Percentiles rank a stretch among this genome's conserved stretches.
Evolutionary conservation across 805 yeast genomes (phyloP).

Genomic region (Metschnikowia cubensis): DNA sequence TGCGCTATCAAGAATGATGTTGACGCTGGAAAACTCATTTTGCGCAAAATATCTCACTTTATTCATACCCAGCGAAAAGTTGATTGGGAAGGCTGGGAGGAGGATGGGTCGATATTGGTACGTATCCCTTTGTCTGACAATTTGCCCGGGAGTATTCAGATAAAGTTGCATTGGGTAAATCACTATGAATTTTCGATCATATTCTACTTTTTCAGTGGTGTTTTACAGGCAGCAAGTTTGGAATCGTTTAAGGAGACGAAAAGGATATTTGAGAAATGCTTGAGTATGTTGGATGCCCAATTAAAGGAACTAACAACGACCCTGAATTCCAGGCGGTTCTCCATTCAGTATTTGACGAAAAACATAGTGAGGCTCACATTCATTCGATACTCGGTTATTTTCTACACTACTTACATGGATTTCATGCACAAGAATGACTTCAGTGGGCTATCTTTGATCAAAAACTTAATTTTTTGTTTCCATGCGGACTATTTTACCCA

Average conservation of each 20-base stretch:
- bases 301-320: conserved; percentile 8
- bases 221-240: conserved; percentile 11
- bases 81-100: conserved; percentile 27
- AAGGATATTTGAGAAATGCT: conserved; percentile 37
- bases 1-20: conserved; percentile 27
- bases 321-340: conserved; percentile 3
- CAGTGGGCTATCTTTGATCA: conserved; percentile 20
- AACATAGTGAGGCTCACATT: conserved; percentile 25
- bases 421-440: conserved; percentile 27
- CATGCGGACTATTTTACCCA: conserved; percentile 33
- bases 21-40: conserved; percentile 19
- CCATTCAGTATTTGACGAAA: conserved; percentile 9
- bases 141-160: conserved; percentile 7
- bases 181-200: conserved; percentile 40
- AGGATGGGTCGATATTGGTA: conserved; percentile 21
- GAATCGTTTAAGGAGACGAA: conserved; percentile 29
- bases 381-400: conserved; percentile 21
- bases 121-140: conserved; percentile 3
- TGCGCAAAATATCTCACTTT: conserved; percentile 17
- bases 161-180: conserved; percentile 38
- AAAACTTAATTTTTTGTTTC: conserved; percentile 34
- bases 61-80: conserved; percentile 18
- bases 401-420: conserved; percentile 36
- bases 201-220: conserved; percentile 41
- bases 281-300: conserved; percentile 10